Evolutionary conservation across 1,139 yeast species (phyloP).

Genomic region (Williopsis jadinii): DNA sequence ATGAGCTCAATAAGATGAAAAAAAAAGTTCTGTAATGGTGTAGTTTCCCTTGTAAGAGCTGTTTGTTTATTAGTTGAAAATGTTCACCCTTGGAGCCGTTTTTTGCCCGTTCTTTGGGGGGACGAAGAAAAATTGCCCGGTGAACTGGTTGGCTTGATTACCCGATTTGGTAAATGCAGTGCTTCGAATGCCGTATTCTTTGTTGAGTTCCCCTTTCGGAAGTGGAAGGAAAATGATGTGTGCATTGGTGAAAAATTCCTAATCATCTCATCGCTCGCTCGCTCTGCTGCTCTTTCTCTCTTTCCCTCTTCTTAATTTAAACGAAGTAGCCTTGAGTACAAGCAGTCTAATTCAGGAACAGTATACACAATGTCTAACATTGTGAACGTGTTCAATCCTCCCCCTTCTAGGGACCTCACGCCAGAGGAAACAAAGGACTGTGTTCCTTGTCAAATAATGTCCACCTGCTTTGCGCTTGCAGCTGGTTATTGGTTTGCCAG

Average conservation of each 20-base stretch:
- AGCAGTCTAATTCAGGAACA: too few species aligned
- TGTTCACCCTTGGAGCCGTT: too few species aligned
- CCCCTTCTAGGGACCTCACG: slow-evolving; percentile 36
- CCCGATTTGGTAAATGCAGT: slow-evolving; percentile 1
- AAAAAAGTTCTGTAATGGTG: too few species aligned
- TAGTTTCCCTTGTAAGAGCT: too few species aligned
- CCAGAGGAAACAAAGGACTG: slow-evolving; percentile 43
- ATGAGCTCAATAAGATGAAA: too few species aligned
- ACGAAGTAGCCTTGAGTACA: too few species aligned
- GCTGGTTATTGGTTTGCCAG: slow-evolving; percentile 55
- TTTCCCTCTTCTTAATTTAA: too few species aligned
- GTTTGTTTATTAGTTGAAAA: too few species aligned
- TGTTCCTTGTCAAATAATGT: slow-evolving; percentile 57
- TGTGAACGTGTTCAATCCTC: slow-evolving; percentile 51
- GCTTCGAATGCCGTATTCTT: neutral
- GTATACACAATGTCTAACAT: slow-evolving; percentile 44
- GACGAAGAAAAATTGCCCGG: too few species aligned
- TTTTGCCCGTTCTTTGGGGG: too few species aligned
- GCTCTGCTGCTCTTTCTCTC: too few species aligned
- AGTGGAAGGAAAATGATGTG: neutral
- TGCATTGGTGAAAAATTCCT: neutral
- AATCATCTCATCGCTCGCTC: neutral
- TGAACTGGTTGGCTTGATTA: neutral
- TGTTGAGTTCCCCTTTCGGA: neutral
- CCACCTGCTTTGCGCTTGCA: slow-evolving; percentile 45